Conservation (phyloP, 306 rosid species). For the Dryas octopetala region DNA sequence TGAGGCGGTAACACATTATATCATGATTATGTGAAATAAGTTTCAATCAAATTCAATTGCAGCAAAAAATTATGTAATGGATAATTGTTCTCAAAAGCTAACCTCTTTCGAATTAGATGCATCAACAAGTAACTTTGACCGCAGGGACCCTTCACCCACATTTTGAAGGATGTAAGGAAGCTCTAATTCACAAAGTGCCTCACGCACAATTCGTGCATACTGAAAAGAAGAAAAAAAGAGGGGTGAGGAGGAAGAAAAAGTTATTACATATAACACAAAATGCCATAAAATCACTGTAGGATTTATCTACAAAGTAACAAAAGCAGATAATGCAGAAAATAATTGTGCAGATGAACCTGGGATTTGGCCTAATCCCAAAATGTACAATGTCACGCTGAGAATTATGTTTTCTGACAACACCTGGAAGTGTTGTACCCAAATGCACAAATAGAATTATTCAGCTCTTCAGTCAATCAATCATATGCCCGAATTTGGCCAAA, state of each 20-base stretch:
- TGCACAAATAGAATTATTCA: no score
- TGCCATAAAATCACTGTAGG: neutral
- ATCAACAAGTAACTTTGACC: conserved; percentile 49
- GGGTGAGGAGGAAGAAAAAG: neutral
- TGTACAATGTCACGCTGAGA: no score
- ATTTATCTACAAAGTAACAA: neutral
- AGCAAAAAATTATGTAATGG: conserved; percentile 3
- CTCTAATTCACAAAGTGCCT: conserved; percentile 95
- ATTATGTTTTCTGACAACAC: no score
- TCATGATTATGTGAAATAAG: neutral
- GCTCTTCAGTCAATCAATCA: no score
- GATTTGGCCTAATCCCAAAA: no score
- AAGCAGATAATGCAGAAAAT: no score
- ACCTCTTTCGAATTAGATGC: conserved; percentile 77
- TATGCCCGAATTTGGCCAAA: no score
- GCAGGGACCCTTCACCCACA: conserved; percentile 75
- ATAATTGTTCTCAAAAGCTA: conserved; percentile 16
- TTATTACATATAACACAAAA: neutral
- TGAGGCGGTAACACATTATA: neutral
- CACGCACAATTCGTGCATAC: conserved; percentile 88
- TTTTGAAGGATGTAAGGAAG: conserved; percentile 86
- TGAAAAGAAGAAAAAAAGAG: conserved; percentile 18
- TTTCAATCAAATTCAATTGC: neutral
- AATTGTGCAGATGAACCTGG: no score
- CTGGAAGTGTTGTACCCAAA: no score